A percentile compares a stretch with the other conserved stretches of the same genome.
Conservation (phyloP, 1,139 yeast species). For the Hyphopichia buzzinii region DNA sequence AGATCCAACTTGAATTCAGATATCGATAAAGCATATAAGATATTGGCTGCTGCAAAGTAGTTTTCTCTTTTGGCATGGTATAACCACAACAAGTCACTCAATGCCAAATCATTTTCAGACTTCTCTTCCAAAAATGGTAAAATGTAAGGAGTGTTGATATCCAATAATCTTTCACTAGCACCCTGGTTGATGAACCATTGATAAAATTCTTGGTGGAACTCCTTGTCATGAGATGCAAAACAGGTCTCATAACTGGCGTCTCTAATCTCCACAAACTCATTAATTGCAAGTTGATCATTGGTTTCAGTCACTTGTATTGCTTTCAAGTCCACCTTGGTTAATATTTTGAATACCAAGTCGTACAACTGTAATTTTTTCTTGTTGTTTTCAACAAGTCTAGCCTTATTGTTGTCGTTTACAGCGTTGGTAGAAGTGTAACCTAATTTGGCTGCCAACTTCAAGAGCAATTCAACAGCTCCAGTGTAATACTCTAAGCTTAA, state of each 20-base stretch:
- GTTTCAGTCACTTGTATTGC: constrained; percentile 54
- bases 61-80: constrained; percentile 83
- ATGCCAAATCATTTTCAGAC: constrained; percentile 61
- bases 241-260: constrained; percentile 75
- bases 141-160: constrained; percentile 77
- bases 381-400: constrained; percentile 17
- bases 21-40: constrained; percentile 69
- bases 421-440: constrained; percentile 35
- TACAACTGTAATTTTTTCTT: constrained; percentile 57
- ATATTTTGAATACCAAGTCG: constrained; percentile 68
- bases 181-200: constrained; percentile 89
- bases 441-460: constrained; percentile 70
- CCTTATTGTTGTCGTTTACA: constrained; percentile 10
- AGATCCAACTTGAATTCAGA: constrained; percentile 71
- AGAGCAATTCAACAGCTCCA: constrained; percentile 82
- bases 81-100: constrained; percentile 84
- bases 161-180: constrained; percentile 71
- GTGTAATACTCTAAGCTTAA: constrained; percentile 73
- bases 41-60: constrained; percentile 79
- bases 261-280: constrained; percentile 59
- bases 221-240: constrained; percentile 69
- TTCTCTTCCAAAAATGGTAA: constrained; percentile 75
- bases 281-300: constrained; percentile 42
- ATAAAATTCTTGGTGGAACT: constrained; percentile 87
- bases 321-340: constrained; percentile 68